Evolutionary conservation across 306 rosid genomes (phyloP), one percentile per base, ranked within the genome.

Genomic region (Begonia fuchsioides): DNA sequence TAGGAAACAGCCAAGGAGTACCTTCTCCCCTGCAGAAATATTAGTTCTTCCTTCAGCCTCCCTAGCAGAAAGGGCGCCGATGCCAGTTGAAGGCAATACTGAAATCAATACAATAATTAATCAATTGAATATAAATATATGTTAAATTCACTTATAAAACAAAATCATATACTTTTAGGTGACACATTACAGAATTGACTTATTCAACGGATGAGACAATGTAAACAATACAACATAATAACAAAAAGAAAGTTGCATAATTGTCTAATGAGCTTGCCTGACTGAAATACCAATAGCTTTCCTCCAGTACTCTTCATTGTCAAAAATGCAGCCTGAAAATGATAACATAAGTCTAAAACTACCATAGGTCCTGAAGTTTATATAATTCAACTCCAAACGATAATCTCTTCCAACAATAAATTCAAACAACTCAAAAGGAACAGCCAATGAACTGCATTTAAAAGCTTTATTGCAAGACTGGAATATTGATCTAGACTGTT

Each of bases 31-130:
- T 0, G 95, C 66, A 61, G 98, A 75, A 48, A 77, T 61, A 71
- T 85, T 90, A 52, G 95, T 79, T 75, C 94, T 75, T 51, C 98
- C 98, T 68, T 85, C 98, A 19, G 98, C 98, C 78, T 90, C 95
- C 43, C 95, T 74, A 17, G 85, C 82, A 65, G 94, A 81, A 51
- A 90, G 94, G 10, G 95, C 84, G 26, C 94, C 92, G 66, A 90
- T 79, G 55, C 98, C 95, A 55, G 68, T 55, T 67, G 98, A 90
- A 39, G 98, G 92, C 87, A 90, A 65, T 71, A 90, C 98, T 90
- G 79, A 60, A 79, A 41, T 10, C 45, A 41, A 41, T 11, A 41
- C 6, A 41, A 6, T 5, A 26, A 26, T 26, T 26, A 26, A 26
- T 32, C 18, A 9, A 14, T 19, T 39, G 49, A 1, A 55, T 39